Conservation (phyloP, 208 protist species). For the Acanthamoeba sp. region DNA sequence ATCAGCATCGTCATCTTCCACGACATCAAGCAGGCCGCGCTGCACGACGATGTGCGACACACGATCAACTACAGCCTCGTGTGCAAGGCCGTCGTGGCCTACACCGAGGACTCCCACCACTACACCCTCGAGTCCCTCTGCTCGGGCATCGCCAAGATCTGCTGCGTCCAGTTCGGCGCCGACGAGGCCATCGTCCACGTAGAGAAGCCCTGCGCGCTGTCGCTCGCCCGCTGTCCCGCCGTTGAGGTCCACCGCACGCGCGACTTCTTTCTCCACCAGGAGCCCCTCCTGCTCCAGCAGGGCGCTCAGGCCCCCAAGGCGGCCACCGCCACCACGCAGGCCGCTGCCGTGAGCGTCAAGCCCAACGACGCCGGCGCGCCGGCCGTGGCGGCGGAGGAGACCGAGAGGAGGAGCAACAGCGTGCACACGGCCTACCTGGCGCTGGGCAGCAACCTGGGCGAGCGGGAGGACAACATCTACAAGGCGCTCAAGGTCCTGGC, state of each 20-base stretch:
- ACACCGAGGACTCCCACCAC: slow-evolving; percentile 82
- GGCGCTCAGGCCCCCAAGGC: background rate
- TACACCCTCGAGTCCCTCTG: slow-evolving; percentile 81
- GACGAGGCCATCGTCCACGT: slow-evolving; percentile 77
- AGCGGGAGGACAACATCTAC: slow-evolving; percentile 68
- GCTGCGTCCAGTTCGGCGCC: slow-evolving; percentile 44
- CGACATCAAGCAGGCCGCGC: slow-evolving; percentile 78
- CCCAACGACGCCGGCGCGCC: background rate
- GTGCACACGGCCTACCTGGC: slow-evolving; percentile 49
- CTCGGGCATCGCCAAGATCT: slow-evolving; percentile 76
- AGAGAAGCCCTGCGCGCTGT: slow-evolving; percentile 80
- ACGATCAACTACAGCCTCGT: slow-evolving; percentile 82
- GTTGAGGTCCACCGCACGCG: slow-evolving; percentile 77
- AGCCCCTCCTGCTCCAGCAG: background rate
- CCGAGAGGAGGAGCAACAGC: background rate
- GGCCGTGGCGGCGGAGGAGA: background rate
- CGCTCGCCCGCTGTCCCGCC: slow-evolving; percentile 79
- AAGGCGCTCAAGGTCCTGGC: slow-evolving; percentile 61
- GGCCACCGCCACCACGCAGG: background rate
- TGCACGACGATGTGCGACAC: slow-evolving; percentile 74
- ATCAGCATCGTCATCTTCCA: slow-evolving; percentile 77
- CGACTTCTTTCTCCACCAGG: slow-evolving; percentile 72
- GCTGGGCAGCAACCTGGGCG: slow-evolving; percentile 66
- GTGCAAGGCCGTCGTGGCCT: slow-evolving; percentile 79
- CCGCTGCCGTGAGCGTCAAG: background rate